Evolutionary conservation across 257 asterid genomes (phyloP).

Genomic region (Gynochthodes officinalis): DNA sequence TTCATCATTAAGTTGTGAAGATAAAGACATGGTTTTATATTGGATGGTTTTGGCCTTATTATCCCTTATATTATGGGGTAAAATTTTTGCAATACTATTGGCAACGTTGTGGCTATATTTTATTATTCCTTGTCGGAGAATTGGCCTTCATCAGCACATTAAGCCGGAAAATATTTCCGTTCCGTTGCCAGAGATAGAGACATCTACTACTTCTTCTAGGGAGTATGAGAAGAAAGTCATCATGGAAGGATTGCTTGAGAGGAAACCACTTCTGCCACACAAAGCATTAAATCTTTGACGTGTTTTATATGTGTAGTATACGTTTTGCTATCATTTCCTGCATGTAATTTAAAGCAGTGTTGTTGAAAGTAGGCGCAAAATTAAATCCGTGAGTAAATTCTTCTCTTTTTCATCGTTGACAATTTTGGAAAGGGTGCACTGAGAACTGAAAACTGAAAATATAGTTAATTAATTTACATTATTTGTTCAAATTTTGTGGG

Average conservation of each 20-base stretch:
- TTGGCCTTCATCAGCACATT: background rate
- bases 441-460: too few species aligned
- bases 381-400: background rate
- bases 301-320: background rate
- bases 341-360: slow-evolving; percentile 8
- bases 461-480: too few species aligned
- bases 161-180: slow-evolving; percentile 13
- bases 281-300: slow-evolving; percentile 23
- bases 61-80: slow-evolving; percentile 28
- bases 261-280: background rate
- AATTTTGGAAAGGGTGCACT: background rate
- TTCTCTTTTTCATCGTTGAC: background rate
- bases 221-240: slow-evolving; percentile 8
- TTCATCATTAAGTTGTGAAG: background rate
- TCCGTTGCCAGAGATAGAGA: slow-evolving; percentile 9
- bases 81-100: slow-evolving; percentile 25
- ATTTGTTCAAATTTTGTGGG: too few species aligned
- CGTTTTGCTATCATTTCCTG: background rate
- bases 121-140: slow-evolving; percentile 11
- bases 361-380: background rate
- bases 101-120: slow-evolving; percentile 28
- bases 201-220: background rate
- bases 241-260: slow-evolving; percentile 11
- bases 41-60: slow-evolving; percentile 23
- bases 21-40: slow-evolving; percentile 10